A percentile compares a stretch with the other conserved stretches of the same genome.
Conservation (phyloP, 495 filamentous ascomycete species). For the Neurospora africana region DNA sequence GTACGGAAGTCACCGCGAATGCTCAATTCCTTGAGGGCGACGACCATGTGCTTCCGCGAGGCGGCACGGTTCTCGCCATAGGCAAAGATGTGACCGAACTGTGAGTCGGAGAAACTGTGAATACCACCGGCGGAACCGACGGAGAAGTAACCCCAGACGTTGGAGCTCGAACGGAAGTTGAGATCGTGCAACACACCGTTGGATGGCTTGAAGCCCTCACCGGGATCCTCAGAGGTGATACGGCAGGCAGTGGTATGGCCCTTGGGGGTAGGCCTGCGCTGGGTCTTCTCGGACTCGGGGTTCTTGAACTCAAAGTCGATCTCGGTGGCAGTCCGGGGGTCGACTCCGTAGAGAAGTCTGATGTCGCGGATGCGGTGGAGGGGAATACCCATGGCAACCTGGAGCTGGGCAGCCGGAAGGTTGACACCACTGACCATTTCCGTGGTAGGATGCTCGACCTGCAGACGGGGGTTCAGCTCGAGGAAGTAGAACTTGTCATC, state of each 20-base stretch:
- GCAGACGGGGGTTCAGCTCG: conserved; percentile 93
- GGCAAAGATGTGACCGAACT: conserved; percentile 99
- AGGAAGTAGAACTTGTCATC: conserved; percentile 99
- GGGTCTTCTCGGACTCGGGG: conserved; percentile 70
- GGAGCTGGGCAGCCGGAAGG: conserved; percentile 90
- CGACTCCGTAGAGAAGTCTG: conserved; percentile 88
- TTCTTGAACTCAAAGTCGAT: conserved; percentile 97
- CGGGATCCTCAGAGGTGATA: conserved; percentile 98
- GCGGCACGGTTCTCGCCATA: conserved; percentile 95
- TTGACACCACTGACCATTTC: conserved; percentile 99
- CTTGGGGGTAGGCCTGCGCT: conserved; percentile 84
- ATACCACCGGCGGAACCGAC: conserved; percentile 94
- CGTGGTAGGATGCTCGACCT: conserved; percentile 98
- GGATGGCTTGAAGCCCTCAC: conserved; percentile 98
- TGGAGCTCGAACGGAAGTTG: conserved; percentile 97
- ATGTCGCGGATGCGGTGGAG: conserved; percentile 94
- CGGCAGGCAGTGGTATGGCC: conserved; percentile 96
- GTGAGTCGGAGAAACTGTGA: conserved; percentile 97
- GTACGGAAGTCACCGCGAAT: conserved; percentile 99
- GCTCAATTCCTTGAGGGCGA: conserved; percentile 95
- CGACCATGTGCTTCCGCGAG: conserved; percentile 98
- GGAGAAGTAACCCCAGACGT: conserved; percentile 99
- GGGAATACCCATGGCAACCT: conserved; percentile 97
- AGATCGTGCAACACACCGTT: conserved; percentile 98
- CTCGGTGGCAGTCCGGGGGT: conserved; percentile 70